Evolutionary conservation across 345 rosid species (phyloP), one percentile per base, ranked within the genome.

Genomic region (Syzygium jambos): DNA sequence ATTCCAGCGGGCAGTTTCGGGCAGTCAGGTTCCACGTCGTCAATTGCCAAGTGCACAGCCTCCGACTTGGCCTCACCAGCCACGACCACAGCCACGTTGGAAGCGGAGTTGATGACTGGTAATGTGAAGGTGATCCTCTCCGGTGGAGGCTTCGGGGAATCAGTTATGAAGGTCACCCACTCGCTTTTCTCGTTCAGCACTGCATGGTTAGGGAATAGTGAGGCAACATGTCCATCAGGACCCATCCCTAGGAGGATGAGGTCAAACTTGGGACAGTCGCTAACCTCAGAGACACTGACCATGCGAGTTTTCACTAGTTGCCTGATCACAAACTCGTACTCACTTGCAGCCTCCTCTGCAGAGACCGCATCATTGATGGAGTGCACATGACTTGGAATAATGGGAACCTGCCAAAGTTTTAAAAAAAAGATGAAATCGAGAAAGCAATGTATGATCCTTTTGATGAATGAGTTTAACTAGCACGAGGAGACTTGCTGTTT

Each of bases 41-140:
- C 95, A 38, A 95, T 89, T 17, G 93, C 97, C 88, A 94, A 88
- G 91, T 93, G 97, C 4, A 94, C 87, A 56, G 95, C 94, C 85
- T 94, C 95, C 49, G 99, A 95, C 91, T 96, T 95, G 93, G 91
- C 90, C 59, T 94, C 98, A 6, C 97, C 98, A 7, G 95, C 88
- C 87, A 93, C 98, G 2, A 95, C 96, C 25, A 97, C 82, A 9
- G 89, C 98, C 49, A 97, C 98, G 25, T 91, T 94, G 82, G 98
- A 92, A 52, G 99, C 97, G 4, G 98, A 92, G 90, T 96, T 96
- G 91, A 97, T 95, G 93, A 96, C 98, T 1, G 98, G 98, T 87
- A 97, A 86, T 83, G 98, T 97, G 90, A 96, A 97, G 13, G 98
- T 97, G 89, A 97, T 95, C 91, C 99, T 95, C 93, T 96, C 98